phyloP scores from a whole-genome alignment of 2,329 filamentous ascomycete genomes.

The Claviceps sp. region DNA sequence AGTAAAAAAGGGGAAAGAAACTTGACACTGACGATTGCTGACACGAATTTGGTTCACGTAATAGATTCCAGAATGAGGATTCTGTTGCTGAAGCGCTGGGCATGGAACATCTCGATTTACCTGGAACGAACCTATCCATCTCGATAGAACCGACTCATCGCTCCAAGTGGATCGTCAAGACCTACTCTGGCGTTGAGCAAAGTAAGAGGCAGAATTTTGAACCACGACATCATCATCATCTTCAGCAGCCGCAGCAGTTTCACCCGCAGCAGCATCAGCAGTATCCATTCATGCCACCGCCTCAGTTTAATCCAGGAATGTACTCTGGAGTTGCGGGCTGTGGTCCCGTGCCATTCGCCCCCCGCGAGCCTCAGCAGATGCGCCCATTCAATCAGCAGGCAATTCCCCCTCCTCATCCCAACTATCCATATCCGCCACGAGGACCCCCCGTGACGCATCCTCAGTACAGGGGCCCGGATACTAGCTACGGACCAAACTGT shows the following conservation, averaged over 20 bases:
- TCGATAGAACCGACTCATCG: slow-evolving; percentile 14
- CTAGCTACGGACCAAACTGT: not conserved
- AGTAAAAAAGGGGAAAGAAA: not conserved
- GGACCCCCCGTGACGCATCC: not conserved
- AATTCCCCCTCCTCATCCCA: not conserved
- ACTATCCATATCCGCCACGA: not conserved
- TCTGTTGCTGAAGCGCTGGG: slow-evolving; percentile 15
- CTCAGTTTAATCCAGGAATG: not conserved
- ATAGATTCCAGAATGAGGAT: slow-evolving; percentile 15
- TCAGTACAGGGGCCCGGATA: not conserved
- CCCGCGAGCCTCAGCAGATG: slow-evolving; percentile 1
- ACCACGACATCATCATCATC: not conserved
- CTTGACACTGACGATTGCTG: too few species aligned
- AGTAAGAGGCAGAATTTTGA: slow-evolving; percentile 2
- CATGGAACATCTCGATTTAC: slow-evolving; percentile 11
- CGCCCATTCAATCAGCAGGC: not conserved
- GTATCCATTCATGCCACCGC: not conserved
- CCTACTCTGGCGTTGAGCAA: not conserved
- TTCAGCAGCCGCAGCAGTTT: not conserved
- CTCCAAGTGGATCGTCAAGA: slow-evolving; percentile 19
- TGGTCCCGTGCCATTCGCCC: not conserved
- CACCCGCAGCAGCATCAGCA: not conserved
- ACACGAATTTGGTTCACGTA: too few species aligned
- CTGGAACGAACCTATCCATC: slow-evolving; percentile 15
- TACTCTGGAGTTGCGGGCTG: not conserved